Evolutionary conservation across 139 green algal species (phyloP).

Genomic region (Zygnema circumcarinatum): DNA sequence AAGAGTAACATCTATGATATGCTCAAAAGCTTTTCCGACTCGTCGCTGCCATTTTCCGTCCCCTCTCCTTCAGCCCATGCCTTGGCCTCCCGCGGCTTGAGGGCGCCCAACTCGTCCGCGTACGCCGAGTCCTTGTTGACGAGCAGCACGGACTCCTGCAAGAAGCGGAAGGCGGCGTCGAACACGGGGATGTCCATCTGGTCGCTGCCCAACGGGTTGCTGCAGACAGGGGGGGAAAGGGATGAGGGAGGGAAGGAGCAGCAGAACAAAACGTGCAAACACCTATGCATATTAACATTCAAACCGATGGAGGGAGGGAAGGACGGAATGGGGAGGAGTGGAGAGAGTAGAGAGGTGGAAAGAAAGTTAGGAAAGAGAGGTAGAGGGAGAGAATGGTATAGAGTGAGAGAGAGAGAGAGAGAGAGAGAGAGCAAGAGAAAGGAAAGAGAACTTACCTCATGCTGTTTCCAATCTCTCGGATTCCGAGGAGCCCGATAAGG

Average conservation of each 20-base stretch:
- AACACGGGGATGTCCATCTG: not conserved
- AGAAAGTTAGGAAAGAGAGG: not conserved
- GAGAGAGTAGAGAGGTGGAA: not conserved
- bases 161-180: not conserved
- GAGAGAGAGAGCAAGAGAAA: not conserved
- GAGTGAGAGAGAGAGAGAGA: not conserved
- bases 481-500: not conserved
- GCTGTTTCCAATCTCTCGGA: slow-evolving; percentile 6
- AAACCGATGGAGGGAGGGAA: not conserved
- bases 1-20: too few relatives aligned
- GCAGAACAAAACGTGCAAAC: too few relatives aligned
- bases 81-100: too few relatives aligned
- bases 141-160: not conserved
- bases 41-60: too few relatives aligned
- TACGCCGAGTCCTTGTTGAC: not conserved
- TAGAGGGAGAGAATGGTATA: not conserved
- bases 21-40: too few relatives aligned
- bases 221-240: not conserved
- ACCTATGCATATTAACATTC: too few relatives aligned
- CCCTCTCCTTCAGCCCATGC: too few relatives aligned
- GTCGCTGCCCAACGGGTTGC: not conserved
- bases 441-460: not conserved
- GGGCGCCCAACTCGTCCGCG: not conserved
- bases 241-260: not conserved
- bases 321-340: not conserved